Percentiles rank a stretch among this genome's conserved stretches.
Evolutionary conservation across 768 basidiomycete species (phyloP).

Genomic region (Tephrocybe sp.): DNA sequence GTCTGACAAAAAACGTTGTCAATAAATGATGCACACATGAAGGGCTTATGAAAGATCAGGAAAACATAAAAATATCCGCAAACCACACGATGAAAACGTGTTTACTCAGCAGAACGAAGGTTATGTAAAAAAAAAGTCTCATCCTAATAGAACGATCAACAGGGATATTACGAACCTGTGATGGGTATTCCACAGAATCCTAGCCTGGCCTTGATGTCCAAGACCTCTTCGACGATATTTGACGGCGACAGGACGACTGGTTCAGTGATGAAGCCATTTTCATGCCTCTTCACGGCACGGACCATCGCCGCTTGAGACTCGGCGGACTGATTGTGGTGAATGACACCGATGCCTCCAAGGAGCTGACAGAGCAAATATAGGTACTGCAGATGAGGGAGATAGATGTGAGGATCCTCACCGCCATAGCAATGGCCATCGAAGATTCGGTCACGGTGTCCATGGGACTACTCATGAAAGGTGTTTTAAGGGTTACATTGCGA

Average conservation of each 20-base stretch:
- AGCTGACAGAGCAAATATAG: conserved; percentile 45
- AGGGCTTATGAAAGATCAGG: conserved; percentile 32
- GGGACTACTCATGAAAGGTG: conserved; percentile 95
- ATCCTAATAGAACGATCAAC: conserved; percentile 33
- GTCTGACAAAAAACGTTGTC: conserved; percentile 46
- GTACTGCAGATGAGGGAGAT: conserved; percentile 10
- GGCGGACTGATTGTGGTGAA: conserved; percentile 91
- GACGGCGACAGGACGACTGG: conserved; percentile 84
- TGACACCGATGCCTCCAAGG: conserved; percentile 95
- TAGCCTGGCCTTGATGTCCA: conserved; percentile 86
- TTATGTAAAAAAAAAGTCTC: conserved; percentile 50
- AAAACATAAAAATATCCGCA: conserved; percentile 54
- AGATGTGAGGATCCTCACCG: conserved; percentile 51
- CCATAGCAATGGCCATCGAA: conserved; percentile 90
- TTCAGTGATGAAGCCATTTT: conserved; percentile 97
- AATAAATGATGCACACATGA: conserved; percentile 8
- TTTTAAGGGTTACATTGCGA: conserved; percentile 87
- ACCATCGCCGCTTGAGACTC: conserved; percentile 95
- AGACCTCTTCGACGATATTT: conserved; percentile 80
- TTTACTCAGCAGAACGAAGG: conserved; percentile 93
- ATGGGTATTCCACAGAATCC: conserved; percentile 98
- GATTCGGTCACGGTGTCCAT: conserved; percentile 99
- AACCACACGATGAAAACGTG: conserved; percentile 64
- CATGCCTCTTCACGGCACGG: conserved; percentile 94
- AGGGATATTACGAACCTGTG: conserved; percentile 65